A percentile compares a stretch with the other conserved stretches of the same genome.
Evolutionary conservation across 345 rosid genomes (phyloP).

Genomic region (Aurinia saxatilis): DNA sequence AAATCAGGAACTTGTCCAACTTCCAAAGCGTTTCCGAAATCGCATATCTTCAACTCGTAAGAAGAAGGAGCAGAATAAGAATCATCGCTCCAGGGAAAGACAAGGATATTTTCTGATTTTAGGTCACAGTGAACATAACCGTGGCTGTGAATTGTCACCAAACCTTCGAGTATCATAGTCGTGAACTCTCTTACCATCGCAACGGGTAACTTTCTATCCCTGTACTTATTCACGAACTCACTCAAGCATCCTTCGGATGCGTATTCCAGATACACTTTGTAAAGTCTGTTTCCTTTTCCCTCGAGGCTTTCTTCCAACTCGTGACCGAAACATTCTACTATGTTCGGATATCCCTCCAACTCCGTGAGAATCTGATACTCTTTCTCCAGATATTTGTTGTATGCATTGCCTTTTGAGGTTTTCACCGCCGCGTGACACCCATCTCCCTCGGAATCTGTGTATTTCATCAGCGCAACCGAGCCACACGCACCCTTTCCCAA

Average conservation of each 20-base stretch:
- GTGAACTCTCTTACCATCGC: slow-evolving; percentile 23
- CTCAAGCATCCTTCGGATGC: slow-evolving; percentile 34
- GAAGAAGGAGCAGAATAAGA: neutral
- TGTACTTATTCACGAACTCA: neutral
- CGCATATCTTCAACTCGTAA: slow-evolving; percentile 21
- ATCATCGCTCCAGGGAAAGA: neutral
- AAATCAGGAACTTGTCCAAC: neutral
- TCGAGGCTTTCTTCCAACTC: slow-evolving; percentile 2
- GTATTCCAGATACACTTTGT: slow-evolving; percentile 35
- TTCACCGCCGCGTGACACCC: slow-evolving; percentile 19
- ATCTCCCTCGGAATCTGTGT: neutral
- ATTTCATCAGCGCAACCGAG: neutral
- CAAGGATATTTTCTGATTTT: slow-evolving; percentile 32
- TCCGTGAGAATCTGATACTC: slow-evolving; percentile 28
- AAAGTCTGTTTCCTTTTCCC: slow-evolving; percentile 11
- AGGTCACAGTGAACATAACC: slow-evolving; percentile 39
- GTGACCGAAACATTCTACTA: slow-evolving; percentile 22
- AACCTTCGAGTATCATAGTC: slow-evolving; percentile 23
- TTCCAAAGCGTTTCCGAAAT: slow-evolving; percentile 31
- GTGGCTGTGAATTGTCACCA: slow-evolving; percentile 19
- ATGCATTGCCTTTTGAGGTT: slow-evolving; percentile 12
- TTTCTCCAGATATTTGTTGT: slow-evolving; percentile 21
- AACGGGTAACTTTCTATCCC: slow-evolving; percentile 23
- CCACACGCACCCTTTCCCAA: no score
- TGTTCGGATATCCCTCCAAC: slow-evolving; percentile 18